These are phyloP conservation scores for Ophiostoma novo-ulmi DNA, from an alignment of 2,329 filamentous ascomycete genomes.

Conservation along the genomic window DNA sequence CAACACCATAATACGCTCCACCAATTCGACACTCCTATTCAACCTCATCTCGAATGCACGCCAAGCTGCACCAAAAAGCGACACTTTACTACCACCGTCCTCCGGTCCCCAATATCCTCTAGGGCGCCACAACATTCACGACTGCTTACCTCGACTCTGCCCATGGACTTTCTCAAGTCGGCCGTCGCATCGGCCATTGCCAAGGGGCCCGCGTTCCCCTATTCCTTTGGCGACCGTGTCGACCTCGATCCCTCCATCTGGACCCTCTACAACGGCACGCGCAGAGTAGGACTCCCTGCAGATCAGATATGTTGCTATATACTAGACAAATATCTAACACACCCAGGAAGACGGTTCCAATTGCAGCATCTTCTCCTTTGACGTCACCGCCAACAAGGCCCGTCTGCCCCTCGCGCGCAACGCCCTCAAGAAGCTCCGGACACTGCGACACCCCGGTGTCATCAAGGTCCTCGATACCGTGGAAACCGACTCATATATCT, in stretches of 20 bases:
- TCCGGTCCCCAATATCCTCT: neutral
- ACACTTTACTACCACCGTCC: neutral
- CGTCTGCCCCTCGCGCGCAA: constrained; percentile 85
- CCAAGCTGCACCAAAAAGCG: neutral
- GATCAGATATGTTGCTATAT: neutral
- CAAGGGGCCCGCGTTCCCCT: constrained; percentile 88
- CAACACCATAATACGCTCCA: neutral
- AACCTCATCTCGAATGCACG: constrained; percentile 3
- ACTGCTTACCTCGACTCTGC: neutral
- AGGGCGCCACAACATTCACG: neutral
- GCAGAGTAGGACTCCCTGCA: constrained; percentile 57
- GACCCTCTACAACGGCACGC: constrained; percentile 92
- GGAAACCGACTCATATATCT: constrained; percentile 94
- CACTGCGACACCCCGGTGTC: constrained; percentile 87
- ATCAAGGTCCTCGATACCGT: constrained; percentile 91
- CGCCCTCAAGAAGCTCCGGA: constrained; percentile 87
- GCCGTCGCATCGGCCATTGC: constrained; percentile 95
- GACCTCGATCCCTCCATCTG: constrained; percentile 92
- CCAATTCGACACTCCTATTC: constrained; percentile 5
- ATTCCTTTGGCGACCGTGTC: constrained; percentile 85
- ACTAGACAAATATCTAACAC: constrained; percentile 15
- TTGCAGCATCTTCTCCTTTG: constrained; percentile 97
- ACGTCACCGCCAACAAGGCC: constrained; percentile 73
- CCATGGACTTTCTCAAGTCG: constrained; percentile 97
- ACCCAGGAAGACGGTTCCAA: constrained; percentile 84